Evolutionary conservation across 345 rosid genomes (phyloP).

Genomic region (Linum trigynum): DNA sequence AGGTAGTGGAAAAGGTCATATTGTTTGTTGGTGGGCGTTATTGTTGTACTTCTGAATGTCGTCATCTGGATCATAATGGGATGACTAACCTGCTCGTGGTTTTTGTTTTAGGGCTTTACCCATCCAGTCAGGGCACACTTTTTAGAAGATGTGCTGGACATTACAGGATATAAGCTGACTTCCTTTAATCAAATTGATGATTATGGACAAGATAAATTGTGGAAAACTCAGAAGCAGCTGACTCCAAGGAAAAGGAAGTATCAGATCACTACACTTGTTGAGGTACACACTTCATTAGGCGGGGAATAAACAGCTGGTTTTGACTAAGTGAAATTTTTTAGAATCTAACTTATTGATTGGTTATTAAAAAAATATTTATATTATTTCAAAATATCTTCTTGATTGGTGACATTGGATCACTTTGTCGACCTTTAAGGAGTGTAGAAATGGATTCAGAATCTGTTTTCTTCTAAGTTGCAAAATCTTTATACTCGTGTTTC

Average conservation of each 20-base stretch:
- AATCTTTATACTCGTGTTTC: neutral
- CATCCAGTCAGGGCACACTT: conserved; percentile 76
- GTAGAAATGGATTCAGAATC: neutral
- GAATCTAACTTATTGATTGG: too few species aligned
- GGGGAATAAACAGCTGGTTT: neutral
- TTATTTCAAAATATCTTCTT: too few species aligned
- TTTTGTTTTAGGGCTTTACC: conserved; percentile 67
- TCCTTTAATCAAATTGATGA: conserved; percentile 96
- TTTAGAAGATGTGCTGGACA: conserved; percentile 80
- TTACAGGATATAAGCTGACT: conserved; percentile 79
- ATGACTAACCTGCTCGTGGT: neutral
- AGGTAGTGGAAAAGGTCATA: neutral
- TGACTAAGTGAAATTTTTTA: neutral
- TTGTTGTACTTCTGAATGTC: neutral
- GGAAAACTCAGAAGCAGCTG: conserved; percentile 92
- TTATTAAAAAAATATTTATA: too few species aligned
- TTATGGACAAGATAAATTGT: conserved; percentile 92
- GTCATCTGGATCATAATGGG: neutral
- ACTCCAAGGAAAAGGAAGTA: conserved; percentile 86
- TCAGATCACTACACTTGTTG: conserved; percentile 84
- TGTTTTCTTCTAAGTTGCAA: neutral
- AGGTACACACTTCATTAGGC: conserved; percentile 38
- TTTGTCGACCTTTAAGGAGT: neutral
- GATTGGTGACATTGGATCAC: neutral
- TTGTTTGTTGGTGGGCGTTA: neutral